Conservation (phyloP, 805 yeast species). For the Candida anglica region DNA sequence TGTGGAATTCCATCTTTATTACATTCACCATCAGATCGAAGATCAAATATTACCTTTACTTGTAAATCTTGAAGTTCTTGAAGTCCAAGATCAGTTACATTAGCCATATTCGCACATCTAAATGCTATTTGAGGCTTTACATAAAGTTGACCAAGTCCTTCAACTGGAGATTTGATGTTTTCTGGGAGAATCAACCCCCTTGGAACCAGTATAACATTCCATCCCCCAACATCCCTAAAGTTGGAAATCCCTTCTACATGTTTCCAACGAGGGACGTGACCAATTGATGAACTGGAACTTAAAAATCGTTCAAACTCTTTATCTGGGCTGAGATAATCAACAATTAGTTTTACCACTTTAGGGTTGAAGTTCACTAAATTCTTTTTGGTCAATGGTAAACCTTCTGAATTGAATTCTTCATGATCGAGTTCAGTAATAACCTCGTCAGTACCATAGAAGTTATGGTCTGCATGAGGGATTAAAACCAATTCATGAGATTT, state of each 20-base stretch:
- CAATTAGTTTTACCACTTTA: constrained; percentile 46
- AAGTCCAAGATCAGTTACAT: constrained; percentile 50
- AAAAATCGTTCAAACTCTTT: constrained; percentile 54
- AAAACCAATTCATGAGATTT: constrained; percentile 47
- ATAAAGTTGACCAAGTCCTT: constrained; percentile 16
- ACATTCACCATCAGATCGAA: constrained; percentile 60
- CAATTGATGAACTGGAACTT: constrained; percentile 27
- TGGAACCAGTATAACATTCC: constrained; percentile 23
- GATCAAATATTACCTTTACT: constrained; percentile 58
- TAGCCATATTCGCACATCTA: constrained; percentile 60
- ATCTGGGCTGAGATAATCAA: constrained; percentile 44
- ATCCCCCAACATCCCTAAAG: constrained; percentile 82
- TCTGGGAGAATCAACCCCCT: not conserved
- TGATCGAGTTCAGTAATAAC: constrained; percentile 30
- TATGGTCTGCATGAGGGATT: constrained; percentile 75
- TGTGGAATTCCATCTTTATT: constrained; percentile 40
- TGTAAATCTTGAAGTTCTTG: constrained; percentile 37
- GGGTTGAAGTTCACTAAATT: constrained; percentile 55
- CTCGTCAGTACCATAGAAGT: constrained; percentile 54
- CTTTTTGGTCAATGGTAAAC: constrained; percentile 41
- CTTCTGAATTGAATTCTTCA: constrained; percentile 30
- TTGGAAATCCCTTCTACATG: constrained; percentile 64
- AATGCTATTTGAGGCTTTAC: constrained; percentile 54
- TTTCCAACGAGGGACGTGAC: constrained; percentile 54
- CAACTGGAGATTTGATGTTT: not conserved